Base-by-base conservation (phyloP, 768 basidiomycete genomes). In the Leccinellum albellum region DNA sequence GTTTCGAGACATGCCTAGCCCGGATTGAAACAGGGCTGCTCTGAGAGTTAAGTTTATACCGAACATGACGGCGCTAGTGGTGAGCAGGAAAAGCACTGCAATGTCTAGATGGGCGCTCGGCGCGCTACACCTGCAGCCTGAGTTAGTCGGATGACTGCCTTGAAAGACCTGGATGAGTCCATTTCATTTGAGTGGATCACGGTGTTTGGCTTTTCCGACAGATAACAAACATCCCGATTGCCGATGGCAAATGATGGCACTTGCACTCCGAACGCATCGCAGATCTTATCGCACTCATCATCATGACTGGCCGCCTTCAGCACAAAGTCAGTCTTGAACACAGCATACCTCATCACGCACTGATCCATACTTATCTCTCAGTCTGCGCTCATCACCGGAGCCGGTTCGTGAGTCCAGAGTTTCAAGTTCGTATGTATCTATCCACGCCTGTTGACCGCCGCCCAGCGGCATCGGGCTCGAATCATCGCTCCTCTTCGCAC, bases 391-490 rank as follows among this genome's bases (percentile, higher is more conserved):
- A 77, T 96, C 71, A 96, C 94, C 26, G 94, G 94, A 57, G 94
- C 87, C 47, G 94, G 87, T 68, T 89, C 88, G 92, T 94, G 68
- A 77, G 91, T 78, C 14, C 21, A 6, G 13, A 0, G 23, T 46
- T 47, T 21, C n/a, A n/a, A n/a, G n/a, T n/a, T n/a, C 23, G 12
- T 20, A 33, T 14, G 32, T 46, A n/a, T 15, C 10, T 20, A 40
- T 48, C 45, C 24, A 51, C 54, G 13, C 15, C 17, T 54, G 23
- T 61, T 55, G 51, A 61, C 53, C 52, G 63, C 61, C 55, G 20
- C 28, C 31, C 72, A 98, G 95, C 55, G 97, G 97, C 1, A 97
- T 99, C 71, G 97, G 97, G 26, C 82, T 98, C 49, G 94, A 99
- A 76, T 89, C 94, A 0, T 86, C 94, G n/a, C 79, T 98, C 58